A percentile compares a stretch with the other conserved stretches of the same genome.
Conservation (phyloP, 2,329 filamentous ascomycete genomes). For the Plenodomus biglobosus region DNA sequence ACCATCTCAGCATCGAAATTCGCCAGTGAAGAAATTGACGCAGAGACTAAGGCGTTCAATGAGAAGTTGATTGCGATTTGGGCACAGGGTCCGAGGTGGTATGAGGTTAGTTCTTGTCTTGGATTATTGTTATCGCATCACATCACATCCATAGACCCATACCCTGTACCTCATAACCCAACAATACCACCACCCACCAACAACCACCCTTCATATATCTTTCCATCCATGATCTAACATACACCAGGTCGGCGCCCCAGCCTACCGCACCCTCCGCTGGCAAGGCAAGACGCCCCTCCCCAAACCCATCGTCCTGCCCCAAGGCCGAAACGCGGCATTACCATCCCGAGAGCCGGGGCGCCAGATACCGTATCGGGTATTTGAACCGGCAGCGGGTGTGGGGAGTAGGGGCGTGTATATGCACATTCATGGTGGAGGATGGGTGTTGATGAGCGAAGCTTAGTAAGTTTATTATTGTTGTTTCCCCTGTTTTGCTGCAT, state of each 20-base stretch:
- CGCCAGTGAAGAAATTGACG: constrained; percentile 42
- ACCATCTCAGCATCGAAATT: constrained; percentile 49
- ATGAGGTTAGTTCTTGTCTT: constrained; percentile 46
- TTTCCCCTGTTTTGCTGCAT: too few species aligned
- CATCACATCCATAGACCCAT: too few species aligned
- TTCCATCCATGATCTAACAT: too few species aligned
- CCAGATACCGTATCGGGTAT: constrained; percentile 56
- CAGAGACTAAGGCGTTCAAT: constrained; percentile 51
- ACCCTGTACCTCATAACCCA: too few species aligned
- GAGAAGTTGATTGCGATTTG: constrained; percentile 48
- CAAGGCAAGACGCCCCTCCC: constrained; percentile 57
- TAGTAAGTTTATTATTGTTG: constrained; percentile 12
- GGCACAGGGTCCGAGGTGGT: constrained; percentile 53
- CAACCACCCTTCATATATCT: too few species aligned
- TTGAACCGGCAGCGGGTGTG: constrained; percentile 51
- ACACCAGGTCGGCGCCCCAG: constrained; percentile 53
- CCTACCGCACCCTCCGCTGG: constrained; percentile 57
- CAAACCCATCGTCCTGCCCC: constrained; percentile 49
- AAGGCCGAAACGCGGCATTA: constrained; percentile 51
- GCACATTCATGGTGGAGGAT: constrained; percentile 59
- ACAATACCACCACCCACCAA: too few species aligned
- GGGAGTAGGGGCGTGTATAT: constrained; percentile 51
- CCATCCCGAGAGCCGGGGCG: constrained; percentile 57
- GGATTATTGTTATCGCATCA: too few species aligned
- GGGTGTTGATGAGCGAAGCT: constrained; percentile 48